Evolutionary conservation across 2,329 filamentous ascomycete genomes (phyloP).

Genomic region (Uncinocarpus reesii): DNA sequence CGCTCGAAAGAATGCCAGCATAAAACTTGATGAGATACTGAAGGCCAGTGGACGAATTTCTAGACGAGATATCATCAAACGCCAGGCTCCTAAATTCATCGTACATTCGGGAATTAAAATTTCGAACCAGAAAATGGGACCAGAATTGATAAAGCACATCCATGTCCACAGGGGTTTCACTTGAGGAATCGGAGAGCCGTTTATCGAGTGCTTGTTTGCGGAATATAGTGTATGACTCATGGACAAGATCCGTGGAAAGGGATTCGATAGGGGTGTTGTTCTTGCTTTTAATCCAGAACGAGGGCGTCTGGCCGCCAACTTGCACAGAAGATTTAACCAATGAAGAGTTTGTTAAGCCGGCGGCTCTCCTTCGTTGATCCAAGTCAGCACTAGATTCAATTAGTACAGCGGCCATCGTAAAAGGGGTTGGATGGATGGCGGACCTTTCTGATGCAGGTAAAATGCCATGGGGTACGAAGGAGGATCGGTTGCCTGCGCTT

Average conservation of each 20-base stretch:
- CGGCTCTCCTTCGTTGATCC: not conserved
- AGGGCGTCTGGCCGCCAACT: constrained; percentile 13
- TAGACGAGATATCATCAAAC: constrained; percentile 50
- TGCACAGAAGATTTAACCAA: constrained; percentile 5
- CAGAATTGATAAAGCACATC: constrained; percentile 63
- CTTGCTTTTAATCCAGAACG: constrained; percentile 46
- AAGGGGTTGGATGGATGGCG: not conserved
- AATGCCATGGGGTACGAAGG: constrained; percentile 26
- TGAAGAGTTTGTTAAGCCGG: not conserved
- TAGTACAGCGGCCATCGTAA: not conserved
- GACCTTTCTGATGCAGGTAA: constrained; percentile 34
- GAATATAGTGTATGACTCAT: constrained; percentile 42
- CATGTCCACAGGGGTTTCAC: constrained; percentile 38
- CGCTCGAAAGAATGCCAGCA: constrained; percentile 45
- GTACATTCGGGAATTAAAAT: constrained; percentile 68
- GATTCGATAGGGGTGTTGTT: constrained; percentile 35
- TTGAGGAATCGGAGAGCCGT: constrained; percentile 35
- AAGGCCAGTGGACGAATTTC: constrained; percentile 47
- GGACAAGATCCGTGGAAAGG: constrained; percentile 36
- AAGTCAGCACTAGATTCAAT: not conserved
- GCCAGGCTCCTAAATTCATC: constrained; percentile 60
- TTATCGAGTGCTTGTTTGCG: constrained; percentile 42
- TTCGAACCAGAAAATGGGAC: constrained; percentile 60
- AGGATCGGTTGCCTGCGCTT: constrained; percentile 31
- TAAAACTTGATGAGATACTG: constrained; percentile 57